Base-by-base conservation (phyloP, 2,329 filamentous ascomycete genomes). In the Intubia oerlemansii region DNA sequence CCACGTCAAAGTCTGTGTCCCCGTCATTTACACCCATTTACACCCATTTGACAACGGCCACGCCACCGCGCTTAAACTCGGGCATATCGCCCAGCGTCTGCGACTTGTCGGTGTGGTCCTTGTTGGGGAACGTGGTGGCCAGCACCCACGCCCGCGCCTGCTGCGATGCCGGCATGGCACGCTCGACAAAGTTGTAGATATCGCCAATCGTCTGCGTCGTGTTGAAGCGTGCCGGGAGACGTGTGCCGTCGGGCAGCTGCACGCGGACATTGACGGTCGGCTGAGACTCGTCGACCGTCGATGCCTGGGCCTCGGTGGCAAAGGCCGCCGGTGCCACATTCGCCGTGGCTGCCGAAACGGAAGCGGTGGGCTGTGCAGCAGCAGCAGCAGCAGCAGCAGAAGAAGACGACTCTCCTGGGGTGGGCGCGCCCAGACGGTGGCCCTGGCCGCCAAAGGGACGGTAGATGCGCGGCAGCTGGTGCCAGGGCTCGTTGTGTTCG, bases 101-200 rank as follows among this genome's bases (percentile, higher is more conserved):
- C 7, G 45, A 49, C 48, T 71, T 72, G 42, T 88, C 76, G 2
- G 61, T 70, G 37, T 85, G 64, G 30, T 85, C 75, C 51, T 80
- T 82, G 43, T 68, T 80, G 5, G 79, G 79, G 48, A 88, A 88
- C 0, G 78, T 85, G 0, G 79, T 88, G 37, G 74, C 76, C 24
- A 90, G 54, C 3, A 79, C 73, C 59, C 75, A 88, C 4, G 59
- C 41, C n/a, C 78, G 61, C 21, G 51, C 45, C 20, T 53, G 53
- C 17, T 54, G 52, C 7, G 58, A 59, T 6, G 59, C 59, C 0
- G 68, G 46, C 16, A 64, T 71, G 0, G 76, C 62, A n/a, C 62
- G 57, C 33, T 65, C 54, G 34, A 85, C 66, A 41, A 85, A 85
- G 7, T 59, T 55, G 47, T 88, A 85, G 7, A 90, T 62, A 38